phyloP scores from a whole-genome alignment of 768 basidiomycete species.

The Dictyophora rubrovolvata region DNA sequence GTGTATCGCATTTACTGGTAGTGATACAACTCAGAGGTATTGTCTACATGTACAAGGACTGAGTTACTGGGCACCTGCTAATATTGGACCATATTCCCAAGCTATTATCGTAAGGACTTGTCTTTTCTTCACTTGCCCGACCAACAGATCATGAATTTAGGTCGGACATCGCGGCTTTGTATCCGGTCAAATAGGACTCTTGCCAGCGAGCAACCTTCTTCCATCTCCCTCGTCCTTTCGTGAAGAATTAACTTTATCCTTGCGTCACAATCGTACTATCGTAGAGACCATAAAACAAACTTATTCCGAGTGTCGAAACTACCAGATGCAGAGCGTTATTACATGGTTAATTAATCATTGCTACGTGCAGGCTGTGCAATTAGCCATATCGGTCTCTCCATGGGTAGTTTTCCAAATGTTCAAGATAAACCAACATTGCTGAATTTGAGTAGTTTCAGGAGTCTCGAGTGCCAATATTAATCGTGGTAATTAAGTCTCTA shows the following conservation, averaged over 20 bases:
- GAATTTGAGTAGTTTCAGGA: not conserved
- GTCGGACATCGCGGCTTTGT: slow-evolving; percentile 69
- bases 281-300: slow-evolving; percentile 45
- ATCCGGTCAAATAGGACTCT: slow-evolving; percentile 90
- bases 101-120: slow-evolving; percentile 57
- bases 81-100: slow-evolving; percentile 98
- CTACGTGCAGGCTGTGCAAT: not conserved
- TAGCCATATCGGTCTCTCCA: not conserved
- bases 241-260: slow-evolving; percentile 59
- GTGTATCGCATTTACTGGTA: slow-evolving; percentile 57
- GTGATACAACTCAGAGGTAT: slow-evolving; percentile 35
- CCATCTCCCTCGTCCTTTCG: slow-evolving; percentile 49
- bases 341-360: slow-evolving; percentile 53
- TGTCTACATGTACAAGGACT: slow-evolving; percentile 90
- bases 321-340: slow-evolving; percentile 51
- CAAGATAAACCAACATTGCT: not conserved
- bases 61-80: slow-evolving; percentile 99
- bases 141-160: slow-evolving; percentile 27
- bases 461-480: slow-evolving; percentile 34
- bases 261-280: slow-evolving; percentile 74
- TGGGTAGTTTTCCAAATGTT: not conserved
- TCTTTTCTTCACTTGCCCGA: not conserved
- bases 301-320: slow-evolving; percentile 49
- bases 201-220: slow-evolving; percentile 63
- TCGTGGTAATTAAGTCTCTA: slow-evolving; percentile 49